Percentiles rank a stretch among this genome's conserved stretches.
Evolutionary conservation across 2,329 filamentous ascomycete genomes (phyloP).

Genomic region (Paecilomyces formosus): DNA sequence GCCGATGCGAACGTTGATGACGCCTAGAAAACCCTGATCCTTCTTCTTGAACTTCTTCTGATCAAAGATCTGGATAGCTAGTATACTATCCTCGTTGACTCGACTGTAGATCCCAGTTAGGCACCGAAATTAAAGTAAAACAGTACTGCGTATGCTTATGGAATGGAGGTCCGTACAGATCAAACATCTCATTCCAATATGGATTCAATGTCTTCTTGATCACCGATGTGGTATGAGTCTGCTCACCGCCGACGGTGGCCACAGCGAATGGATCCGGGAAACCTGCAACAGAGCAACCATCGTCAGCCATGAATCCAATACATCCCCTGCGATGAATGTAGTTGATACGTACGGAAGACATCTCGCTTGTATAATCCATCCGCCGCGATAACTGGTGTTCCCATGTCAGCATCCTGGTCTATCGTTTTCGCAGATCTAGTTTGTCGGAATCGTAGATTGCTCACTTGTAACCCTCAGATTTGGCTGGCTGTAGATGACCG

Average conservation of each 20-base stretch:
- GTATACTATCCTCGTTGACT: constrained; percentile 89
- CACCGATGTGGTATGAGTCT: constrained; percentile 95
- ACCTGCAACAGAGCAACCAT: constrained; percentile 46
- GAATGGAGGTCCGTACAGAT: constrained; percentile 61
- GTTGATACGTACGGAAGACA: constrained; percentile 76
- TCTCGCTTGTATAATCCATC: constrained; percentile 98
- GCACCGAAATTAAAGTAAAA: constrained; percentile 2
- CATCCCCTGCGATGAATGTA: background rate
- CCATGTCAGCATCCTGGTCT: constrained; percentile 13
- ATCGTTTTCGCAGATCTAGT: background rate
- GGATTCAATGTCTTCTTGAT: constrained; percentile 97
- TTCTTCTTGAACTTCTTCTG: constrained; percentile 99
- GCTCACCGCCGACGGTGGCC: constrained; percentile 92
- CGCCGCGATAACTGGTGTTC: constrained; percentile 78
- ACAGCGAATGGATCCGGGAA: constrained; percentile 98
- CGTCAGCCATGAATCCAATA: constrained; percentile 1
- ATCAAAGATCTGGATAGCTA: constrained; percentile 97
- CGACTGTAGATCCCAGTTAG: constrained; percentile 47
- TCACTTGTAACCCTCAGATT: constrained; percentile 92
- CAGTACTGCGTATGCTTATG: background rate
- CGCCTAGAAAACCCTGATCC: constrained; percentile 96
- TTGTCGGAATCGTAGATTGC: constrained; percentile 10
- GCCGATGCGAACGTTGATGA: constrained; percentile 94
- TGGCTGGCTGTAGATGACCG: constrained; percentile 53
- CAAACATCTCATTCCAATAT: constrained; percentile 99